These are phyloP conservation scores for Giardia muris DNA, from an alignment of 208 protist species.

Conservation along the genomic window DNA sequence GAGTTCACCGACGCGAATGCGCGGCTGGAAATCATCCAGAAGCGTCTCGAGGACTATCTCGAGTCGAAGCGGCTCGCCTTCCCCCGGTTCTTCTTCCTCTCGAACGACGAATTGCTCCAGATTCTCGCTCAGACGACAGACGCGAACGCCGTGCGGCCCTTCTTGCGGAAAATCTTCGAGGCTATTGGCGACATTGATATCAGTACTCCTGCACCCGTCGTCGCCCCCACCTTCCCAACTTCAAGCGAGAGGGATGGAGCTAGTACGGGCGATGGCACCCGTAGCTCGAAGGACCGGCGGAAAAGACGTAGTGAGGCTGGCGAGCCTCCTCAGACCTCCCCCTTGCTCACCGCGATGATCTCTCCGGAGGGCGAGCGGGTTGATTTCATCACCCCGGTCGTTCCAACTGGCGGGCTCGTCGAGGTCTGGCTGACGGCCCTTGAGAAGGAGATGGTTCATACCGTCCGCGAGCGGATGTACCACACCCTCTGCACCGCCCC, in stretches of 20 bases:
- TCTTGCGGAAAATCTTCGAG: constrained; percentile 82
- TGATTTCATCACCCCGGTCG: background rate
- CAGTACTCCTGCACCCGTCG: constrained; percentile 32
- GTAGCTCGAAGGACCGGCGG: background rate
- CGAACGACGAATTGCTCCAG: constrained; percentile 85
- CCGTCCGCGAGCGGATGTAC: constrained; percentile 62
- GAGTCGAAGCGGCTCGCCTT: constrained; percentile 59
- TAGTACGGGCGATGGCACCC: too few relatives aligned
- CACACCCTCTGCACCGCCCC: constrained; percentile 53
- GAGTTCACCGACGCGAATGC: constrained; percentile 47
- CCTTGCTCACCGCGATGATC: constrained; percentile 21
- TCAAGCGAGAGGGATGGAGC: too few relatives aligned
- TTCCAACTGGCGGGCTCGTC: constrained; percentile 33
- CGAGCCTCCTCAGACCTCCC: background rate
- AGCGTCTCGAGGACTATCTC: constrained; percentile 68
- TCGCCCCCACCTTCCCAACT: background rate
- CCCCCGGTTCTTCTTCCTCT: constrained; percentile 80
- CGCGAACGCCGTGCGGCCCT: constrained; percentile 71
- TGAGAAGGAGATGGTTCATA: constrained; percentile 71
- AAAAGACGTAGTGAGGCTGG: background rate
- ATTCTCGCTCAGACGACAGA: constrained; percentile 87
- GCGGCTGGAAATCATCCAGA: constrained; percentile 74
- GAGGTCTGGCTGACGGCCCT: constrained; percentile 77
- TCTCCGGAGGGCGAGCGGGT: constrained; percentile 42
- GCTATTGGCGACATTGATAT: constrained; percentile 58